Base-by-base conservation (phyloP, 306 rosid genomes). In the Gastrolobium bilobum region DNA sequence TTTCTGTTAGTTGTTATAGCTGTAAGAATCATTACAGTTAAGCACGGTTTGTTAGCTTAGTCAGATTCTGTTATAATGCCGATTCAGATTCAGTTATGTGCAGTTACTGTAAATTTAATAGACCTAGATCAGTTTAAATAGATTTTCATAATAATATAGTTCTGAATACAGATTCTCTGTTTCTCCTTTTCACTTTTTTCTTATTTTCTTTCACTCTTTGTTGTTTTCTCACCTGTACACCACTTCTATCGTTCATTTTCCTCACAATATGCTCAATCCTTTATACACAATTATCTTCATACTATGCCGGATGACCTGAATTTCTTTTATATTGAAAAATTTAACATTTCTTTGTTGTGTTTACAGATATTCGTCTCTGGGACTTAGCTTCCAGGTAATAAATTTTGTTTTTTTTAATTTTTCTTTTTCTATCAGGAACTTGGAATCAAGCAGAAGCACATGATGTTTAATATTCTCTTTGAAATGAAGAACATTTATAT, bases 321-420 rank as follows among this genome's bases (percentile, higher is more conserved):
- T 53, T 83, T 38, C 68, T 3, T 54, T 0, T 39, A 38, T 31
- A 37, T 33, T 52, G 57, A 13, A 10, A 44, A 60, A 44, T 47
- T 43, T 56, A 70, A 57, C 26, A 62, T 37, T 39, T 26, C 33
- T 29, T 79, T 58, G 15, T 57, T 77, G 69, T 82, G 61, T 78
- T 37, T 65, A 56, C 97, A 95, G 99, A 95, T 86, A 92, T 95
- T 79, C 96, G 97, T 51, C 97, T 91, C 10, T 95, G 98, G 99
- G 93, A 95, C 84, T 54, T 95, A 43, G 92, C 97, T 53, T 79
- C 91, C 78, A 88, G 99, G 99, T 95, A 92, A 71, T 26, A 6
- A 39, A 3, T 2, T 43, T 52, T 60, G 5, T 13, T 37, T 76
- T 57, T 38, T 10, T 59, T 13, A 10, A 57, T 9, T 38, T 68